A percentile compares a stretch with the other conserved stretches of the same genome.
Conservation (phyloP, 495 filamentous ascomycete species). For the Lophiotrema nucula region DNA sequence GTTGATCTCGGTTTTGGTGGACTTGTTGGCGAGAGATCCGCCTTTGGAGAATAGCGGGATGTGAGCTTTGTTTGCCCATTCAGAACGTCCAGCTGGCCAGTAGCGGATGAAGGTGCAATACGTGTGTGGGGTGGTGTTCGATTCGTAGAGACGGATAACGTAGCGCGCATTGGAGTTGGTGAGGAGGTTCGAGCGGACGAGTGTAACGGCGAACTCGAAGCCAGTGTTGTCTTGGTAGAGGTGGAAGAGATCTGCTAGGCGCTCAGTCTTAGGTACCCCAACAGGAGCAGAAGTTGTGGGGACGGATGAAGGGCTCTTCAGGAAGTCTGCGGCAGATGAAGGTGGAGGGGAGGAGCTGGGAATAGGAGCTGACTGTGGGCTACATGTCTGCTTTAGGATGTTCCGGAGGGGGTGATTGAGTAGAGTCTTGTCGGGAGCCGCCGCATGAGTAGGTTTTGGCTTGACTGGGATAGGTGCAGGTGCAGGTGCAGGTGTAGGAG, state of each 20-base stretch:
- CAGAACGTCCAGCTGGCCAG: conserved; percentile 6
- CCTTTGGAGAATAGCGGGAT: conserved; percentile 16
- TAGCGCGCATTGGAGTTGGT: conserved; percentile 44
- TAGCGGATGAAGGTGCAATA: conserved; percentile 44
- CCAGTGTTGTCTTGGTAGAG: conserved; percentile 49
- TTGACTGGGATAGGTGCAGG: too few relatives aligned
- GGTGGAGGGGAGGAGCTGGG: too few relatives aligned
- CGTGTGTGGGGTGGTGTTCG: conserved; percentile 45
- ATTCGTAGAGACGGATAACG: conserved; percentile 51
- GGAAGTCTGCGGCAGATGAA: too few relatives aligned
- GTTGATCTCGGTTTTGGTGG: too few relatives aligned
- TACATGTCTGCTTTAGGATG: neutral
- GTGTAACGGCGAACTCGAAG: conserved; percentile 51
- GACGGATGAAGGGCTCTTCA: neutral
- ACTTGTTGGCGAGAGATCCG: too few relatives aligned
- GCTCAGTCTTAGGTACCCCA: neutral
- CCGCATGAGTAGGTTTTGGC: too few relatives aligned
- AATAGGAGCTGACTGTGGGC: neutral
- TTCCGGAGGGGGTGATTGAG: too few relatives aligned
- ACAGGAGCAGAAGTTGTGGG: too few relatives aligned
- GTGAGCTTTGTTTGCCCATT: conserved; percentile 2
- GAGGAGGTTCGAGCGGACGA: conserved; percentile 45
- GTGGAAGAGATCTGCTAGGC: conserved; percentile 46
- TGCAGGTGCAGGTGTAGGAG: too few relatives aligned
- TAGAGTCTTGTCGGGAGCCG: too few relatives aligned